Percentiles rank a stretch among this genome's conserved stretches.
These are phyloP conservation scores for Pulveroboletus sp. DNA, from an alignment of 768 basidiomycete genomes.

Conservation along the genomic window DNA sequence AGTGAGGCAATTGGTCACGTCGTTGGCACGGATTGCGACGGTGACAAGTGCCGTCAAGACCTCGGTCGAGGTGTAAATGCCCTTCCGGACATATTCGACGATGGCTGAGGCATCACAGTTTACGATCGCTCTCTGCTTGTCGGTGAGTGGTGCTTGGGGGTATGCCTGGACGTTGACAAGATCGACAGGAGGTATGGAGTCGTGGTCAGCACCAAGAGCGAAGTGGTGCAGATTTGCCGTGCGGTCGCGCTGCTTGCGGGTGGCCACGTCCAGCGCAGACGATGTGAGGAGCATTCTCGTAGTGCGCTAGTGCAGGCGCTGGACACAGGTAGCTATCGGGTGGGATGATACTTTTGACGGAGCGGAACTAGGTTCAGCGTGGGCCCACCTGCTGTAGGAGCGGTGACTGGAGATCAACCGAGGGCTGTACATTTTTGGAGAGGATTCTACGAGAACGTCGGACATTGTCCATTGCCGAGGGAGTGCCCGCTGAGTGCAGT, in stretches of 20 bases:
- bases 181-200: slow-evolving; percentile 1
- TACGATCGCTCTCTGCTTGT: slow-evolving; percentile 25
- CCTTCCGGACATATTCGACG: slow-evolving; percentile 17
- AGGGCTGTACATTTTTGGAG: slow-evolving; percentile 1
- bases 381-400: slow-evolving; percentile 12
- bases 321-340: slow-evolving; percentile 1
- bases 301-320: background rate
- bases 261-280: slow-evolving; percentile 11
- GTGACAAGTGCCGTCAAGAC: slow-evolving; percentile 26
- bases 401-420: background rate
- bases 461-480: background rate
- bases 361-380: background rate
- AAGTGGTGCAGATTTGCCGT: slow-evolving; percentile 12
- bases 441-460: background rate
- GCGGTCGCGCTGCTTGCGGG: slow-evolving; percentile 25
- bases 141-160: slow-evolving; percentile 25
- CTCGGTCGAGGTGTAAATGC: slow-evolving; percentile 22
- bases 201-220: background rate
- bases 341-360: background rate
- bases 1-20: slow-evolving; percentile 47
- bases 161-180: slow-evolving; percentile 22
- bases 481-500: background rate
- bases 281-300: slow-evolving; percentile 6
- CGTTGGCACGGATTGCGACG: slow-evolving; percentile 27
- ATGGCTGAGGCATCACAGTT: slow-evolving; percentile 29